Evolutionary conservation across 331 rosid genomes (phyloP).

Genomic region (Malus hybrid): DNA sequence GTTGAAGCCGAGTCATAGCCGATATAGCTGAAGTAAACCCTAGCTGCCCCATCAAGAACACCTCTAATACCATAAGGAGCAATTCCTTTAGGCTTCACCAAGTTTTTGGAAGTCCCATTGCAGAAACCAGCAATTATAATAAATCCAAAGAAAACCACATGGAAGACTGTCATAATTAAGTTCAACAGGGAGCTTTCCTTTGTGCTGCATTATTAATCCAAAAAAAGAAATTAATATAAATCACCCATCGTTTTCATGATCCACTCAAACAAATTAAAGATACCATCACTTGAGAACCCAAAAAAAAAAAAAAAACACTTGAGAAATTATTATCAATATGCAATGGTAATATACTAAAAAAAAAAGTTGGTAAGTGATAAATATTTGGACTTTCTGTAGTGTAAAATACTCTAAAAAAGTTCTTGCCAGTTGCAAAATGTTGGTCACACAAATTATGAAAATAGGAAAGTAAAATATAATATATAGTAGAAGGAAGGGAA

Average conservation of each 20-base stretch:
- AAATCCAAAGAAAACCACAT: constrained; percentile 82
- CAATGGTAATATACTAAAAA: neutral
- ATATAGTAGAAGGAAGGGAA: neutral
- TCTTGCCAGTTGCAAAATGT: neutral
- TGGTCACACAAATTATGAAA: neutral
- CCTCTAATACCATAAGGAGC: constrained; percentile 68
- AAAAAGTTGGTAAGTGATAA: neutral
- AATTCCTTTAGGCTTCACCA: constrained; percentile 64
- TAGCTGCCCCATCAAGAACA: constrained; percentile 85
- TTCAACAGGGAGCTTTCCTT: constrained; percentile 87
- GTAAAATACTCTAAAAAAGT: neutral
- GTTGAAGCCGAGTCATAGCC: constrained; percentile 98
- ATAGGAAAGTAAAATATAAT: neutral
- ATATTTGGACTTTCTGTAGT: neutral
- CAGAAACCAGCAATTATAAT: constrained; percentile 63
- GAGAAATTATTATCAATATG: neutral
- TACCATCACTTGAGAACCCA: neutral
- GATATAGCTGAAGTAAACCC: constrained; percentile 82
- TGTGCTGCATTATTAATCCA: constrained; percentile 48
- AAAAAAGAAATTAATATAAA: neutral
- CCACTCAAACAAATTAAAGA: constrained; percentile 19
- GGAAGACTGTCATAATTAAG: constrained; percentile 78
- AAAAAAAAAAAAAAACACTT: neutral
- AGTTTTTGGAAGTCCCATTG: constrained; percentile 59
- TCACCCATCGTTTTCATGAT: constrained; percentile 34